Conservation (phyloP, 768 basidiomycete genomes). For the Trametes punicea region DNA sequence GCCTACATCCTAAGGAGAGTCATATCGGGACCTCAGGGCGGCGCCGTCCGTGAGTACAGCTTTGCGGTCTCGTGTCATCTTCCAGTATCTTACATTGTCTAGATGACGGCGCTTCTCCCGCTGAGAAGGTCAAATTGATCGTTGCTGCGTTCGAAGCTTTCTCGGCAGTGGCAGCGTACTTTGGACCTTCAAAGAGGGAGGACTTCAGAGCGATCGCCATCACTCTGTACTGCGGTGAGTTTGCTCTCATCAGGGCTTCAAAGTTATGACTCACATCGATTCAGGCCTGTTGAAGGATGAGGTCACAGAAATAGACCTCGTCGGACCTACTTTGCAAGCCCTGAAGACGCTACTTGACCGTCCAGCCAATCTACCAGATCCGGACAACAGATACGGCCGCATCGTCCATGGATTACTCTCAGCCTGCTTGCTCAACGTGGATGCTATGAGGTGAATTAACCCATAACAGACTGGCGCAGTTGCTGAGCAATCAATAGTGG, state of each 20-base stretch:
- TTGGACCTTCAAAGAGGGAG: conserved; percentile 56
- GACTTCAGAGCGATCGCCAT: conserved; percentile 79
- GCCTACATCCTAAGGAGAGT: conserved; percentile 75
- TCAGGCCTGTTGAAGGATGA: conserved; percentile 86
- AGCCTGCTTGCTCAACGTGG: conserved; percentile 78
- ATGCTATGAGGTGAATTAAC: conserved; percentile 81
- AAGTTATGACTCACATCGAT: neutral
- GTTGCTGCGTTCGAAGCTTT: conserved; percentile 61
- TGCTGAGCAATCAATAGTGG: conserved; percentile 46
- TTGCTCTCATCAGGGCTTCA: neutral
- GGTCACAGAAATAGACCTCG: conserved; percentile 70
- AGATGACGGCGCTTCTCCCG: conserved; percentile 45
- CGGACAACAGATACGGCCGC: conserved; percentile 51
- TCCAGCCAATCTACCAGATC: conserved; percentile 40
- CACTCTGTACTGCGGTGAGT: conserved; percentile 72
- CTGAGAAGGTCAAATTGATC: conserved; percentile 64
- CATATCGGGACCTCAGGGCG: conserved; percentile 52
- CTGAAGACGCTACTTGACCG: conserved; percentile 72
- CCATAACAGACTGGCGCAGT: neutral
- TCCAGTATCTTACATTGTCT: neutral
- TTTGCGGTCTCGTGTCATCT: neutral
- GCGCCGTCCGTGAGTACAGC: conserved; percentile 45
- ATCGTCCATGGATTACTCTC: conserved; percentile 82
- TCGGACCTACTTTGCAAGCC: conserved; percentile 74
- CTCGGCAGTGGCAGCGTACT: conserved; percentile 52